A percentile compares a stretch with the other conserved stretches of the same genome.
These are phyloP conservation scores for Cenococcum geophilum DNA, from an alignment of 495 filamentous ascomycete genomes.

Conservation along the genomic window DNA sequence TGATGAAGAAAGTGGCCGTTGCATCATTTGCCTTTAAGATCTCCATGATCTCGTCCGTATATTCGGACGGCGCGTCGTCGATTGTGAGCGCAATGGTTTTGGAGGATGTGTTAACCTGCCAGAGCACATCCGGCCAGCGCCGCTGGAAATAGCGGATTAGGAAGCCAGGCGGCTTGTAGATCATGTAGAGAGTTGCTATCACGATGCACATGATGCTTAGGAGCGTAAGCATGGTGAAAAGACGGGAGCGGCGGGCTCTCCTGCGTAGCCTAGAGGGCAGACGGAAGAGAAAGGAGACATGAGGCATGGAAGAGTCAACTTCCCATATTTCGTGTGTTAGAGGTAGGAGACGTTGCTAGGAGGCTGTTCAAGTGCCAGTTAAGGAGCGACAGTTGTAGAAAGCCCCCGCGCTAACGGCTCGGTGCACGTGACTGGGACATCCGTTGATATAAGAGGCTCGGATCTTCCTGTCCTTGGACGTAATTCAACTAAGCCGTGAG, in stretches of 20 bases:
- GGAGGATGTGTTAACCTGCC: constrained; percentile 50
- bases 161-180: constrained; percentile 67
- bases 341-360: too few species aligned
- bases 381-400: too few species aligned
- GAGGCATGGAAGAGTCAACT: too few species aligned
- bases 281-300: too few species aligned
- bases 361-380: too few species aligned
- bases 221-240: constrained; percentile 49
- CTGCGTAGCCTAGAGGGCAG: constrained; percentile 48
- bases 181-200: constrained; percentile 53
- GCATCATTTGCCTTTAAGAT: constrained; percentile 47
- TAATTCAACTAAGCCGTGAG: too few species aligned
- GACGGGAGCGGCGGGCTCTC: constrained; percentile 50
- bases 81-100: constrained; percentile 77
- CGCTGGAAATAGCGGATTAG: constrained; percentile 62
- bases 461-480: too few species aligned
- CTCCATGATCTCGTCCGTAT: constrained; percentile 63
- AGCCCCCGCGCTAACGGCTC: too few species aligned
- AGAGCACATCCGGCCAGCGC: constrained; percentile 71
- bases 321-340: too few species aligned
- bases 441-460: too few species aligned
- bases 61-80: constrained; percentile 71
- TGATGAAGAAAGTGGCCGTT: constrained; percentile 41
- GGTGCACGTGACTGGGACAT: too few species aligned
- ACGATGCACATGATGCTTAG: constrained; percentile 45